These are phyloP conservation scores for Trichocladium antarcticum DNA, from an alignment of 495 filamentous ascomycete genomes.

Conservation along the genomic window DNA sequence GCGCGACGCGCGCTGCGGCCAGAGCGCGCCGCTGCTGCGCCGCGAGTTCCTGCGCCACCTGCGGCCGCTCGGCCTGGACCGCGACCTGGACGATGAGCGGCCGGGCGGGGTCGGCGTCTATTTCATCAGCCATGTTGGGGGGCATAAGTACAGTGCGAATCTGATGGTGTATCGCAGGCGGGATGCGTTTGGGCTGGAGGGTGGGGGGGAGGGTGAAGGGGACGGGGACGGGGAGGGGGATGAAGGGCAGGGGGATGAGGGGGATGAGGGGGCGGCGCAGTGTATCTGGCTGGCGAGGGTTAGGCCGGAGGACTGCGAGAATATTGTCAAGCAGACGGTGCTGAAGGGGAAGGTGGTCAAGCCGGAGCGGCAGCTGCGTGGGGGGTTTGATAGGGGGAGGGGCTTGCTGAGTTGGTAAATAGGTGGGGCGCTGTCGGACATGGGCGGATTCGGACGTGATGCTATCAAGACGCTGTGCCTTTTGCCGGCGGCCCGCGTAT, in stretches of 20 bases:
- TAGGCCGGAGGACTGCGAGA: slow-evolving; percentile 85
- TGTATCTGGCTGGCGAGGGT: slow-evolving; percentile 93
- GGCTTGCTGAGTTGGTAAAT: slow-evolving; percentile 76
- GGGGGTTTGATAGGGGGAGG: slow-evolving; percentile 76
- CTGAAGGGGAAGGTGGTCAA: slow-evolving; percentile 91
- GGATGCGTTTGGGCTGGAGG: slow-evolving; percentile 47
- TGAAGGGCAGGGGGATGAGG: slow-evolving; percentile 24
- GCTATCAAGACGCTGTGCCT: too few species aligned
- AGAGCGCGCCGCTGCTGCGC: slow-evolving; percentile 75
- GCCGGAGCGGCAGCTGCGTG: slow-evolving; percentile 67
- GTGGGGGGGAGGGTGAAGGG: slow-evolving; percentile 7
- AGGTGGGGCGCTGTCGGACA: too few species aligned
- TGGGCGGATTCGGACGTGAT: too few species aligned
- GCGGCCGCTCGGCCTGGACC: slow-evolving; percentile 68
- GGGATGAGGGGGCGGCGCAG: slow-evolving; percentile 57
- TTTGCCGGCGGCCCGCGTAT: too few species aligned
- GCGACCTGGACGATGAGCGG: slow-evolving; percentile 75
- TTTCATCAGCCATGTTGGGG: slow-evolving; percentile 91
- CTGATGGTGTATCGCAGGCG: slow-evolving; percentile 74
- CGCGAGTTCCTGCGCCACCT: slow-evolving; percentile 86
- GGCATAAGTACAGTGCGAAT: slow-evolving; percentile 89
- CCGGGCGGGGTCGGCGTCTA: slow-evolving; percentile 88
- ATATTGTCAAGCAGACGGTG: slow-evolving; percentile 79
- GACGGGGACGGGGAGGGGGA: slow-evolving; percentile 6
- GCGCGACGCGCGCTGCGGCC: slow-evolving; percentile 88